Evolutionary conservation across 768 basidiomycete species (phyloP), one percentile per base, ranked within the genome.

Genomic region (Termitomyces sp.): DNA sequence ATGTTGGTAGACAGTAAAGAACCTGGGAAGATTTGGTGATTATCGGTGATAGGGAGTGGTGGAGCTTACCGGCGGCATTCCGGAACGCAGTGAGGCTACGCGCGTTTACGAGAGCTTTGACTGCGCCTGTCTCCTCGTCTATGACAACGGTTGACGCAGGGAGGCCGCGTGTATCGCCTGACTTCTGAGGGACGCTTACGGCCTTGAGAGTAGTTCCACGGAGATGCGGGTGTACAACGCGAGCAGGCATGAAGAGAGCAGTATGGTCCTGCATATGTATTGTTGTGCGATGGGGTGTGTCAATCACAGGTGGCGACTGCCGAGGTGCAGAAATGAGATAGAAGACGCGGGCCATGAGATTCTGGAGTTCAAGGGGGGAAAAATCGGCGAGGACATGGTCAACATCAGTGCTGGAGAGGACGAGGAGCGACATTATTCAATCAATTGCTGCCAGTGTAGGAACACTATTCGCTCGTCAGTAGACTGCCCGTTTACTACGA

Each of bases 221-320:
- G 13, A 71, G 62, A 3, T 52, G 35, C 7, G 60, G 55, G 20
- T 64, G 32, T 24, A 32, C 70, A 11, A 89, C 77, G 28, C 88
- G 82, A 7, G 91, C 84, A 2, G 94, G 93, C 94, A 96, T 96
- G 73, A 94, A 90, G 2, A 97, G 77, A 0, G 82, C 78, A 1
- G 80, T 87, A 65, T 92, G 85, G 46, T 79, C 76, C 8, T 71
- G 67, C 55, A 81, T 84, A 0, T 77, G 75, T 12, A 94, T 70
- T 0, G 78, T 73, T 0, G 81, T 83, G 53, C 94, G 81, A 57
- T 84, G 88, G 4, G 93, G 93, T 12, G 75, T 77, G 57, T 75
- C 72, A 58, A 70, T 69, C 36, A 60, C 60, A 46, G 59, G 68
- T 44, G 58, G 45, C 38, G 57, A n/a, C 58, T 45, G 28, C 18